Base-by-base conservation (phyloP, 192 early-diverging fungal genomes). In the Coemansia sp. region DNA sequence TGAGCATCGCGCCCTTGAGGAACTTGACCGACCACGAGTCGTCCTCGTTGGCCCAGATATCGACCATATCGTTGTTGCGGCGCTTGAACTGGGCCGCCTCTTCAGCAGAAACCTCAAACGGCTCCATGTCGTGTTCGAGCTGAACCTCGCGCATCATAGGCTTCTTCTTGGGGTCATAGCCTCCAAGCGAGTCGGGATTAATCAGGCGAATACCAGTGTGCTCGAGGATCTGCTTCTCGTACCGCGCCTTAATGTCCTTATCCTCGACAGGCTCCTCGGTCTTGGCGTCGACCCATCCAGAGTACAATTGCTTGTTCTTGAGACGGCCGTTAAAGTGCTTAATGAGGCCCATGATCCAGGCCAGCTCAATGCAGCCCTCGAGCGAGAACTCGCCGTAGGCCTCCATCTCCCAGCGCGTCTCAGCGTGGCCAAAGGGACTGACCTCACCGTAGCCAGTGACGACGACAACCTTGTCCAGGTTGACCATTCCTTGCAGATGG, bases 371-470 rank as follows among this genome's bases (percentile, higher is more conserved):
- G 76, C 92, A 95, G 35, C 94, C 79, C 47, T 81, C 79, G 21
- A 76, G 71, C 66, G 79, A 81, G 47, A 81, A 70, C 71, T 76
- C 74, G 72, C 96, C 96, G 57, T 86, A 75, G 39, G 94, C 88
- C 80, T 98, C 96, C 91, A 98, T 95, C 77, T 98, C 96, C 96
- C 96, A 98, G 60, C 96, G 92, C 46, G 95, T 98, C 70, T 95
- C 89, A 14, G 91, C 87, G 66, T 93, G 89, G 76, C 96, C 96
- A 78, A 88, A 95, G 14, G 96, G 96, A 6, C 94, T 93, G 19
- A 98, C 91, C 77, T 98, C 96, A 76, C 91, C 91, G 69, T 94
- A 98, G 39, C 96, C 96, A 52, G 94, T 92, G 30, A 96, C 88
- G 17, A 98, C 96, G 42, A 96, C 89, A 8, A 94, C 91, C 78